Percentiles rank a stretch among this genome's conserved stretches.
Evolutionary conservation across 352 stramenopile genomes (phyloP).

Genomic region (Thalassiosira sp.): DNA sequence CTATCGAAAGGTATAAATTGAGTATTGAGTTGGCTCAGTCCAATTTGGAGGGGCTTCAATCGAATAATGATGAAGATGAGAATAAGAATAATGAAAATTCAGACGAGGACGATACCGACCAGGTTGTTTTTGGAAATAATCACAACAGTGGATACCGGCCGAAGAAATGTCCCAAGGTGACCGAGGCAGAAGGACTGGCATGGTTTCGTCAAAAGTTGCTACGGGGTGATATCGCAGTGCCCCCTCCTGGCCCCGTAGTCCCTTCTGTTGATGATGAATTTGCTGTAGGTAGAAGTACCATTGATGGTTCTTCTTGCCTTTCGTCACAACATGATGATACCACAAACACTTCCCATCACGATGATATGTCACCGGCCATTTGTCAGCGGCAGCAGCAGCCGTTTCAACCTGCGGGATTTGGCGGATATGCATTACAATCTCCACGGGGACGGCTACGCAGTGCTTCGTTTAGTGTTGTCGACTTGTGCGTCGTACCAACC

Average conservation of each 20-base stretch:
- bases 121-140: not conserved
- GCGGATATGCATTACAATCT: conserved; percentile 21
- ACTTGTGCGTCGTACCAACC: not conserved
- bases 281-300: not conserved
- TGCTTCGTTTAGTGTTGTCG: conserved; percentile 30
- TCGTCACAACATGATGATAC: not conserved
- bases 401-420: conserved; percentile 42
- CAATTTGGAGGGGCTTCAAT: conserved; percentile 1
- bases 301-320: not conserved
- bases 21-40: conserved; percentile 25
- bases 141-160: not conserved
- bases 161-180: conserved; percentile 29
- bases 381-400: too few relatives aligned
- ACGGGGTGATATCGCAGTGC: conserved; percentile 14
- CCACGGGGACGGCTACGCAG: conserved; percentile 26
- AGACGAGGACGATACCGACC: too few relatives aligned
- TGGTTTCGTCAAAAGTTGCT: conserved; percentile 52
- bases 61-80: too few relatives aligned
- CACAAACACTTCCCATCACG: not conserved
- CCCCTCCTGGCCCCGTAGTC: not conserved
- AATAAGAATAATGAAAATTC: not conserved
- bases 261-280: not conserved
- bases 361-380: too few relatives aligned
- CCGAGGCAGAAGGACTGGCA: conserved; percentile 28
- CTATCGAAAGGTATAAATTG: conserved; percentile 29